Percentiles rank a stretch among this genome's conserved stretches.
phyloP scores from a whole-genome alignment of 2,329 filamentous ascomycete species.

The Talaromyces sp. region DNA sequence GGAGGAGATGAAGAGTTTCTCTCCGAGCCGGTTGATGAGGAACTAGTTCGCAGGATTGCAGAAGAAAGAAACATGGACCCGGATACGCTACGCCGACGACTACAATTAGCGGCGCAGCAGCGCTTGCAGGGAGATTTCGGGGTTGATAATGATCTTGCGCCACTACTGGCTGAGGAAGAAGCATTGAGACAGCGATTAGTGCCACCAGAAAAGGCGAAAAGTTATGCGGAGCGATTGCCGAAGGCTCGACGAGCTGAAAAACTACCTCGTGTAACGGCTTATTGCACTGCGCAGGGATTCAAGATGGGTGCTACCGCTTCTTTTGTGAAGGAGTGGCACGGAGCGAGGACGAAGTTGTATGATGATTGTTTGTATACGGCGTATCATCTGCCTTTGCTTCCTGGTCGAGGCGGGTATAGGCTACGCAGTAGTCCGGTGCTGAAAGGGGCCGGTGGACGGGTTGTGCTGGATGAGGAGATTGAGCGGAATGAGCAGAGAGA shows the following conservation, averaged over 20 bases:
- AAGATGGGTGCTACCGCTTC: constrained; percentile 84
- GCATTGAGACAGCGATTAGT: constrained; percentile 54
- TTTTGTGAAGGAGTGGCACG: constrained; percentile 83
- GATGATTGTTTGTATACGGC: constrained; percentile 96
- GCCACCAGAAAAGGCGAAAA: constrained; percentile 65
- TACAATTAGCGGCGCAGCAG: constrained; percentile 29
- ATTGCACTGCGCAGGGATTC: constrained; percentile 92
- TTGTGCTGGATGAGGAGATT: constrained; percentile 89
- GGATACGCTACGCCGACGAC: constrained; percentile 32
- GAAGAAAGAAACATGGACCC: constrained; percentile 34
- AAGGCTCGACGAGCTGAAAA: constrained; percentile 85
- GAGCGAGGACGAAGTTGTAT: constrained; percentile 91
- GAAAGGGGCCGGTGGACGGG: constrained; percentile 90
- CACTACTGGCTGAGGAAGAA: constrained; percentile 57
- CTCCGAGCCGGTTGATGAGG: constrained; percentile 32
- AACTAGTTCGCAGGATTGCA: constrained; percentile 34
- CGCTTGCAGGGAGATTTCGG: constrained; percentile 52
- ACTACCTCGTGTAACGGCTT: constrained; percentile 85
- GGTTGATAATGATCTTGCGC: constrained; percentile 52
- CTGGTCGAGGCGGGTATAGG: constrained; percentile 81
- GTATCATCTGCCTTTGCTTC: constrained; percentile 85
- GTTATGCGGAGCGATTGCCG: constrained; percentile 87
- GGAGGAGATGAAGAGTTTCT: constrained; percentile 48
- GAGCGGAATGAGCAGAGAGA: constrained; percentile 86
- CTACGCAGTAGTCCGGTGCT: constrained; percentile 86